Percentiles rank a stretch among this genome's conserved stretches.
Evolutionary conservation across 2,329 filamentous ascomycete genomes (phyloP).

Genomic region (Fusarium dlaminii): DNA sequence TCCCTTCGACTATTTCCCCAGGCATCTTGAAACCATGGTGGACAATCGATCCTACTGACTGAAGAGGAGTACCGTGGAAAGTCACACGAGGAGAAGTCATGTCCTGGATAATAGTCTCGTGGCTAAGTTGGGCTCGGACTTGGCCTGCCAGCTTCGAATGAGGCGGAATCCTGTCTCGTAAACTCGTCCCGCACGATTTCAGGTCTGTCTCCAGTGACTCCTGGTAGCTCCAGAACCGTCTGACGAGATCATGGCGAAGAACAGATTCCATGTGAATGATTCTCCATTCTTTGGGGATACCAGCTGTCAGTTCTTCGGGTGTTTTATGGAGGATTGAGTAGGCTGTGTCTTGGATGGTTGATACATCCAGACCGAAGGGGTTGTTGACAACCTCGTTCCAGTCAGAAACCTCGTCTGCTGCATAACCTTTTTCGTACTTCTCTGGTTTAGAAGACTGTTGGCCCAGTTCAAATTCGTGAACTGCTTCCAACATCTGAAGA

Average conservation of each 20-base stretch:
- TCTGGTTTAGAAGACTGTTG: background rate
- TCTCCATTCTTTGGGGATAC: slow-evolving; percentile 30
- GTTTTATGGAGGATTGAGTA: slow-evolving; percentile 18
- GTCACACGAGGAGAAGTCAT: slow-evolving; percentile 49
- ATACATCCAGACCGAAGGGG: slow-evolving; percentile 26
- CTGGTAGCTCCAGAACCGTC: slow-evolving; percentile 44
- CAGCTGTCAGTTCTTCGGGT: slow-evolving; percentile 1
- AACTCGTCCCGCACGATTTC: background rate
- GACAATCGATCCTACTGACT: slow-evolving; percentile 53
- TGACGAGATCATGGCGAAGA: slow-evolving; percentile 46
- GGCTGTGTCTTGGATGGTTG: slow-evolving; percentile 30
- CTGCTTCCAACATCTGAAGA: slow-evolving; percentile 28
- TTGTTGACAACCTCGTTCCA: slow-evolving; percentile 29
- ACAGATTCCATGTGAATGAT: slow-evolving; percentile 53
- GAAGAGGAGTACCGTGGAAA: slow-evolving; percentile 52
- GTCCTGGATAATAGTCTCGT: slow-evolving; percentile 49
- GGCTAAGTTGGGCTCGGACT: background rate
- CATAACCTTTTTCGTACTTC: slow-evolving; percentile 12
- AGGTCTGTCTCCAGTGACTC: slow-evolving; percentile 41
- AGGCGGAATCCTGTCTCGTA: slow-evolving; percentile 16
- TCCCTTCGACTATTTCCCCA: slow-evolving; percentile 32
- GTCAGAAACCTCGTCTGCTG: slow-evolving; percentile 11
- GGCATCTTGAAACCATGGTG: slow-evolving; percentile 55
- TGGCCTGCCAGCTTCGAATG: slow-evolving; percentile 19
- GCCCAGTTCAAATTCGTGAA: slow-evolving; percentile 1